Base-by-base conservation (phyloP, 176 grass and related monocot genomes). In the Triticum timopheevii region DNA sequence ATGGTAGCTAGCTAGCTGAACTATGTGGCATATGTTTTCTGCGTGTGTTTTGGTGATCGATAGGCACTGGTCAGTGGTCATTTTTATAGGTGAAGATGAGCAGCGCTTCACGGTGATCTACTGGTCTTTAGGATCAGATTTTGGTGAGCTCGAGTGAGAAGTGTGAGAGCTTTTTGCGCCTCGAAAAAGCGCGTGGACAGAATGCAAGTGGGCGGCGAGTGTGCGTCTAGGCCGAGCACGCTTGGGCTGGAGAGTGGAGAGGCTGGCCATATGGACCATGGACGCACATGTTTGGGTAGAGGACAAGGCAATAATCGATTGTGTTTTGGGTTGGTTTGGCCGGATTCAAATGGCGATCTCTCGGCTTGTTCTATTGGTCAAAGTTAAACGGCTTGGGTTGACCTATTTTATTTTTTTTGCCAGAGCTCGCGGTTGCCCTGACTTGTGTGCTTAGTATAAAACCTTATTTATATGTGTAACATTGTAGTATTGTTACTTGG, bases 311-410 rank as follows among this genome's bases (percentile, higher is more conserved):
- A 69, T 49, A 20, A 79, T 67, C 23, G 22, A 59, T 72, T 42
- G 45, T 22, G 56, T 59, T 78, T 83, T 86, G 56, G 61, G 89
- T 87, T 80, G 85, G 89, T 80, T 87, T 87, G 89, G 89, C 76
- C 81, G 69, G 85, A 84, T 88, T 31, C 89, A 91, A 91, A 84
- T 84, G 5, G 38, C 24, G 24, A 61, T 83, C 33, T 82, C 76
- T 71, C 24, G 42, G 24, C 23, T 2, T 27, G 0, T 54, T 13
- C 64, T 68, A 64, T 72, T 65, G 16, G 75, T 84, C 82, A 82
- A 90, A 63, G 80, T 28, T 50, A 50, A 64, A 63, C 30, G 73
- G 40, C 33, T 49, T 75, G 15, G 8, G 19, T 19, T 15, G 27
- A 66, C 16, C 47, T 15, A 5, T 6, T 52, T 19, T 54, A 2